phyloP scores from a whole-genome alignment of 2,329 filamentous ascomycete genomes.

The Emergomyces africanus region DNA sequence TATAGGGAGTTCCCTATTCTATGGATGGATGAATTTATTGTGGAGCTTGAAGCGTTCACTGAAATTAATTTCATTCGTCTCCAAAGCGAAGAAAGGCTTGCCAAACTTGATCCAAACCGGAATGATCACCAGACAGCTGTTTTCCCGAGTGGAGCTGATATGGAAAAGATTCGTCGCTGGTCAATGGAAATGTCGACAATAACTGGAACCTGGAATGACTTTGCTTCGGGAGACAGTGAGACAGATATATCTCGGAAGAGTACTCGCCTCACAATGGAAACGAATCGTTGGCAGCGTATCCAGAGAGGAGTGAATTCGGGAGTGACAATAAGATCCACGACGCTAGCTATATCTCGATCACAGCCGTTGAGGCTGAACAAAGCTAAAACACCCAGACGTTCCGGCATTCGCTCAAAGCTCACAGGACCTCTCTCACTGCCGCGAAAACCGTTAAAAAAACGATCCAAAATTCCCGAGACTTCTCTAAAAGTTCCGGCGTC shows the following conservation, averaged over 20 bases:
- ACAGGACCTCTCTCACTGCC: too few species aligned
- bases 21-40: background rate
- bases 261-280: background rate
- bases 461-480: background rate
- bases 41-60: background rate
- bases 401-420: background rate
- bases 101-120: background rate
- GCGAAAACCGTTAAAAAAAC: background rate
- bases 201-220: background rate
- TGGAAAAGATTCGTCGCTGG: background rate
- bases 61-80: slow-evolving; percentile 1
- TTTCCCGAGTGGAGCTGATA: background rate
- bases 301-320: background rate
- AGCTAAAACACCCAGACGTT: background rate
- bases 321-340: background rate
- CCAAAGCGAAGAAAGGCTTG: slow-evolving; percentile 37
- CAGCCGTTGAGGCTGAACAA: background rate
- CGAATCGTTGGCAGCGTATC: background rate
- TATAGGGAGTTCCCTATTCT: background rate
- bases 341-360: background rate
- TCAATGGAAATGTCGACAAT: background rate
- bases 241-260: background rate
- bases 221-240: background rate
- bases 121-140: background rate
- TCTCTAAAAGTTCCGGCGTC: background rate